A percentile compares a stretch with the other conserved stretches of the same genome.
Conservation (phyloP, 805 yeast species). For the Ogataea dorogensis region DNA sequence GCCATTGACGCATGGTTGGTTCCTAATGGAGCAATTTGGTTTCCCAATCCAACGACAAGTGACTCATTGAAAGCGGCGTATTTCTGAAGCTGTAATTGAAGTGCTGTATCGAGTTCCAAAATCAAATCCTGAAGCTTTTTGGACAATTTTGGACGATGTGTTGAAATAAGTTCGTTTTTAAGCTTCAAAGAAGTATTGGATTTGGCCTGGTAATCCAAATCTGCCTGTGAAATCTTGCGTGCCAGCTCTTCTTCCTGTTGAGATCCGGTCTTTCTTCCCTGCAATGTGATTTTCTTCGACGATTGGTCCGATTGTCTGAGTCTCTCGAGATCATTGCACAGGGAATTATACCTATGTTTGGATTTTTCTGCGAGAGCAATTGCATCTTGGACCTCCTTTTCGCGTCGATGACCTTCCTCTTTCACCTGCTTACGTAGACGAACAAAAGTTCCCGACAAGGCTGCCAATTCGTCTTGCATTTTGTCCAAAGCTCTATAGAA, state of each 20-base stretch:
- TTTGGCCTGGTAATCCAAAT: constrained; percentile 77
- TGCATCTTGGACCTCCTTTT: constrained; percentile 81
- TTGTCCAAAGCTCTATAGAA: constrained; percentile 76
- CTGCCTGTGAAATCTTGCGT: constrained; percentile 78
- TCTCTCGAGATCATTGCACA: constrained; percentile 85
- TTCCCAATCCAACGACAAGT: constrained; percentile 78
- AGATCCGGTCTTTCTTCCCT: constrained; percentile 72
- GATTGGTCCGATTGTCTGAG: constrained; percentile 75
- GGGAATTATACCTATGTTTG: constrained; percentile 66
- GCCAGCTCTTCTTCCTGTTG: constrained; percentile 90
- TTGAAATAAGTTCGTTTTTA: constrained; percentile 68
- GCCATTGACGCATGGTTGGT: constrained; percentile 59
- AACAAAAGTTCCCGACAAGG: constrained; percentile 67
- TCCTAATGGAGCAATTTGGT: constrained; percentile 72
- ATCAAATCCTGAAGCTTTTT: constrained; percentile 71
- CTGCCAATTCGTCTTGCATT: constrained; percentile 80
- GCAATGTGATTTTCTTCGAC: constrained; percentile 77
- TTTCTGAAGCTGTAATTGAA: constrained; percentile 83
- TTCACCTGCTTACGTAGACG: constrained; percentile 73
- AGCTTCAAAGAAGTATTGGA: constrained; percentile 70
- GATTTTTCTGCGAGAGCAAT: constrained; percentile 87
- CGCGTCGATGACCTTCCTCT: constrained; percentile 78
- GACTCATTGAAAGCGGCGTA: constrained; percentile 88
- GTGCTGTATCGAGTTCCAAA: constrained; percentile 85
- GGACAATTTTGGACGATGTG: constrained; percentile 75